phyloP scores from a whole-genome alignment of 257 asterid genomes.

The Scutellaria minor region DNA sequence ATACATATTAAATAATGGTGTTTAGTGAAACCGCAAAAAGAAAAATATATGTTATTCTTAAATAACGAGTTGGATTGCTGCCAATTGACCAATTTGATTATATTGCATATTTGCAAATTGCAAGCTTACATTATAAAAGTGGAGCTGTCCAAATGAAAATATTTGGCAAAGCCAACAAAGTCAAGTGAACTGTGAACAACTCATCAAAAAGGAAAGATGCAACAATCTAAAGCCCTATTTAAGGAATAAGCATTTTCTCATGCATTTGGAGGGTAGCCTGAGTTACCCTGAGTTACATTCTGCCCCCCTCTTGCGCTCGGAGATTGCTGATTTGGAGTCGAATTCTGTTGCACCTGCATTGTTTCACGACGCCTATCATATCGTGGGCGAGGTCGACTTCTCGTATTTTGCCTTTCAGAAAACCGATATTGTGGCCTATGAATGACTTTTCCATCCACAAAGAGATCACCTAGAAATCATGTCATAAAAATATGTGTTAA shows the following conservation, averaged over 20 bases:
- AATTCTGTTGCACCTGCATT: conserved; percentile 54
- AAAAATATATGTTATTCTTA: too few relatives aligned
- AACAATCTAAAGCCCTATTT: too few relatives aligned
- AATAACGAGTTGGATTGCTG: too few relatives aligned
- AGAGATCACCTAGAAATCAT: conserved; percentile 65
- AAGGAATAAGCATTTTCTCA: background rate
- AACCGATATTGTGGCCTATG: conserved; percentile 81
- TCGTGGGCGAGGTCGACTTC: conserved; percentile 76
- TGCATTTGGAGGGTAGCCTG: conserved; percentile 23
- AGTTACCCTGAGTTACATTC: conserved; percentile 19
- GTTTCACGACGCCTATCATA: conserved; percentile 81
- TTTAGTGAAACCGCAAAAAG: too few relatives aligned
- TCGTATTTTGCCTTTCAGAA: conserved; percentile 47
- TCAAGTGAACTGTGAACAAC: too few relatives aligned
- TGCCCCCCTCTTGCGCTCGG: conserved; percentile 11
- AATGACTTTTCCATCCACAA: conserved; percentile 77
- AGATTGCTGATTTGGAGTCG: conserved; percentile 16
- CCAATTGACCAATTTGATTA: too few relatives aligned
- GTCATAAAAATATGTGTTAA: conserved; percentile 20
- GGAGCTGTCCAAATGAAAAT: too few relatives aligned
- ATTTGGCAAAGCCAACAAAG: too few relatives aligned
- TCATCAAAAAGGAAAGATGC: too few relatives aligned
- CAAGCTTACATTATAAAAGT: too few relatives aligned
- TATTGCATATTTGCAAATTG: too few relatives aligned
- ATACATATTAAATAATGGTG: too few relatives aligned